phyloP scores from a whole-genome alignment of 495 filamentous ascomycete species.

The Trichoderma orchidacearum region DNA sequence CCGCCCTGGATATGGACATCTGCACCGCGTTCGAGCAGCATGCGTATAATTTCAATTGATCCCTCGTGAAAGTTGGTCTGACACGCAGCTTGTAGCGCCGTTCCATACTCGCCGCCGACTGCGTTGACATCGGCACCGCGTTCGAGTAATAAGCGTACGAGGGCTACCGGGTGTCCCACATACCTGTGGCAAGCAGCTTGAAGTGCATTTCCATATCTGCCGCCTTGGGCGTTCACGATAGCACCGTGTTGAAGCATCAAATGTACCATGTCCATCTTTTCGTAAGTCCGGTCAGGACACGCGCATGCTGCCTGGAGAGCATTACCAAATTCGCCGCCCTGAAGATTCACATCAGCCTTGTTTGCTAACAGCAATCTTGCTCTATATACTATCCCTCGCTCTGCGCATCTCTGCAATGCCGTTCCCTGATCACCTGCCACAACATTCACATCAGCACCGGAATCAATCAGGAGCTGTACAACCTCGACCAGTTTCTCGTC shows the following conservation, averaged over 20 bases:
- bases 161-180: background rate
- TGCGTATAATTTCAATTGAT: background rate
- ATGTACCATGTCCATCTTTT: background rate
- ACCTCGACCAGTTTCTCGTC: background rate
- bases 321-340: background rate
- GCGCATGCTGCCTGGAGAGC: background rate
- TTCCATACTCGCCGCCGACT: constrained; percentile 4
- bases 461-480: constrained; percentile 2
- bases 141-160: constrained; percentile 7
- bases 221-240: background rate
- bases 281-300: no score
- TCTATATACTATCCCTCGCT: background rate
- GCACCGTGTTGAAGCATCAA: background rate
- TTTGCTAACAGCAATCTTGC: background rate
- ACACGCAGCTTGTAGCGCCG: constrained; percentile 10
- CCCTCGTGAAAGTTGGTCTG: no score
- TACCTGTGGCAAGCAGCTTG: background rate
- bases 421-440: background rate
- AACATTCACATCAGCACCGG: background rate
- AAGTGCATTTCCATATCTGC: background rate
- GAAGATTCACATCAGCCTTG: background rate
- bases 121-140: constrained; percentile 11
- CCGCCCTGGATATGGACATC: constrained; percentile 10
- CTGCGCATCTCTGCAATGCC: background rate
- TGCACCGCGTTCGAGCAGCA: constrained; percentile 11